A percentile compares a stretch with the other conserved stretches of the same genome.
Conservation (phyloP, 306 rosid species). For the Lagenaria siceraria region DNA sequence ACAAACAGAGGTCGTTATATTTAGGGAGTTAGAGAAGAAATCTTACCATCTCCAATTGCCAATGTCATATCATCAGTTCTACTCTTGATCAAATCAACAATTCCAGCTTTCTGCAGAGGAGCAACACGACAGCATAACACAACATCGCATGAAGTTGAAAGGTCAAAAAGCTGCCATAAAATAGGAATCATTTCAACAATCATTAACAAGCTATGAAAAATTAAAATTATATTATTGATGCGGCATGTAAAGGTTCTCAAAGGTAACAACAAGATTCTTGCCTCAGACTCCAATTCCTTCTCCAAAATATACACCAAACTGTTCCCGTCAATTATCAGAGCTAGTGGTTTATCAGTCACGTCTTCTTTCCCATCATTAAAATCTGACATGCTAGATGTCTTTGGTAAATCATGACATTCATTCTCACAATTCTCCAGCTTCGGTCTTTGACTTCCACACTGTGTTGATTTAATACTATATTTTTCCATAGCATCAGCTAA, state of each 20-base stretch:
- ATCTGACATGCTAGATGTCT: slow-evolving; percentile 29
- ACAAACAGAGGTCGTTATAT: background rate
- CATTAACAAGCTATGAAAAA: slow-evolving; percentile 4
- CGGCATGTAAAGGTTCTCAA: slow-evolving; percentile 9
- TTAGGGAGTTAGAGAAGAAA: background rate
- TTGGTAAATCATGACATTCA: slow-evolving; percentile 25
- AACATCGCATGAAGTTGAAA: slow-evolving; percentile 75
- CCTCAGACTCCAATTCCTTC: slow-evolving; percentile 77
- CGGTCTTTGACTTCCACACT: slow-evolving; percentile 12
- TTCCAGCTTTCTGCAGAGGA: slow-evolving; percentile 96
- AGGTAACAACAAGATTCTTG: slow-evolving; percentile 18
- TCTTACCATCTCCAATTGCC: slow-evolving; percentile 95
- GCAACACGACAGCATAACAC: slow-evolving; percentile 99
- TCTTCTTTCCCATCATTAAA: slow-evolving; percentile 37
- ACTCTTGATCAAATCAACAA: slow-evolving; percentile 82
- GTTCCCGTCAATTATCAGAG: slow-evolving; percentile 89
- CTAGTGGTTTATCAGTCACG: slow-evolving; percentile 31
- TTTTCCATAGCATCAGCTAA: slow-evolving; percentile 53
- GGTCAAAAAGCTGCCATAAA: slow-evolving; percentile 70
- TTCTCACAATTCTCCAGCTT: slow-evolving; percentile 24
- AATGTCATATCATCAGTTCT: slow-evolving; percentile 95
- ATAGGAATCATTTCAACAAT: slow-evolving; percentile 6
- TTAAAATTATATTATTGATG: background rate
- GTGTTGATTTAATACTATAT: slow-evolving; percentile 41
- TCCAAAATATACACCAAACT: slow-evolving; percentile 95